These are phyloP conservation scores for Hysterangium stoloniferum DNA, from an alignment of 768 basidiomycete species.

Conservation along the genomic window DNA sequence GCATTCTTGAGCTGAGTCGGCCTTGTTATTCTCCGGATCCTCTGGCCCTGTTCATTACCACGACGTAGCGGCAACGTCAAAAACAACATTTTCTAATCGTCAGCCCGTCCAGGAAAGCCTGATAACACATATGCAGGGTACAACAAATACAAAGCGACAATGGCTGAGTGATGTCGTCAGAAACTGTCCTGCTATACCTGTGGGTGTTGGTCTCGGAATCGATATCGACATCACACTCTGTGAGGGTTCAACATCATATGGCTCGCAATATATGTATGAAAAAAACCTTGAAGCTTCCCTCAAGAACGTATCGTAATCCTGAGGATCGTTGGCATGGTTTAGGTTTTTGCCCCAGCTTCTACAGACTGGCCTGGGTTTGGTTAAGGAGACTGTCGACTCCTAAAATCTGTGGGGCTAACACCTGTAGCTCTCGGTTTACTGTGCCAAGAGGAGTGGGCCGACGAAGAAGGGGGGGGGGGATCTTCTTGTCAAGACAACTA, in stretches of 20 bases:
- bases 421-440: constrained; percentile 1
- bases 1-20: constrained; percentile 66
- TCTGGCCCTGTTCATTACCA: constrained; percentile 67
- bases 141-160: no score
- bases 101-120: constrained; percentile 32
- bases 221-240: constrained; percentile 67
- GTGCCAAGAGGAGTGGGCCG: constrained; percentile 4
- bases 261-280: background rate
- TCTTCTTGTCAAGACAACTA: background rate
- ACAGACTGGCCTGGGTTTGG: constrained; percentile 2
- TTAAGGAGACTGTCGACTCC: background rate
- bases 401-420: background rate
- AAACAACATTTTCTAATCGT: constrained; percentile 48
- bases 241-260: background rate
- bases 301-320: constrained; percentile 56
- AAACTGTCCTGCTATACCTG: constrained; percentile 25
- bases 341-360: background rate
- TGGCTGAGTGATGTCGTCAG: constrained; percentile 60
- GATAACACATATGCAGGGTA: constrained; percentile 70
- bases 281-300: constrained; percentile 68
- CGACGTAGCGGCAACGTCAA: constrained; percentile 54
- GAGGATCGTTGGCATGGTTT: constrained; percentile 9
- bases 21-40: constrained; percentile 64
- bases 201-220: constrained; percentile 59
- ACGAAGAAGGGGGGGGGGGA: background rate